phyloP scores from a whole-genome alignment of 805 yeast genomes.

The Candida schatavii region DNA sequence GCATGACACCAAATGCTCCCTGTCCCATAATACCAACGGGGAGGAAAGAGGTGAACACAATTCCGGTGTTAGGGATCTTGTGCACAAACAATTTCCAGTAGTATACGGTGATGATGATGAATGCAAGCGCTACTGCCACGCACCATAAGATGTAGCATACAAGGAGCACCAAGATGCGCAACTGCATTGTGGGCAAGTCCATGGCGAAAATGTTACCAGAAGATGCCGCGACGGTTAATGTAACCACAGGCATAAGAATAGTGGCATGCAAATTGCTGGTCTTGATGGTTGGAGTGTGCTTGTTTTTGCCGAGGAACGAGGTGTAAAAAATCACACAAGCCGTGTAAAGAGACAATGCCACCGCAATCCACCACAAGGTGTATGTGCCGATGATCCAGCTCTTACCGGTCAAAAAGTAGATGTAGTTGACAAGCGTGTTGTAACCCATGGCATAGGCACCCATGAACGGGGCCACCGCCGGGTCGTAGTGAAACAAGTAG shows the following conservation, averaged over 20 bases:
- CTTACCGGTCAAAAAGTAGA: constrained; percentile 44
- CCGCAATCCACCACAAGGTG: constrained; percentile 74
- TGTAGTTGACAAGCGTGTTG: constrained; percentile 59
- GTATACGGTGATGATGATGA: constrained; percentile 53
- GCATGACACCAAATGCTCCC: constrained; percentile 66
- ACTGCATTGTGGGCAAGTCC: constrained; percentile 38
- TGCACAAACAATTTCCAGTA: constrained; percentile 56
- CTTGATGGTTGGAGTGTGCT: constrained; percentile 16
- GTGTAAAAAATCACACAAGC: constrained; percentile 61
- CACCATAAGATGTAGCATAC: constrained; percentile 63
- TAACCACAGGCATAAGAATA: constrained; percentile 70
- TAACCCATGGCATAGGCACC: constrained; percentile 84
- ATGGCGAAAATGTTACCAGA: constrained; percentile 57
- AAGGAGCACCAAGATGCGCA: constrained; percentile 51
- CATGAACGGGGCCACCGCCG: constrained; percentile 56
- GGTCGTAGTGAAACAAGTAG: constrained; percentile 29
- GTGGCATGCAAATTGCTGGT: constrained; percentile 45
- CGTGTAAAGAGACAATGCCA: constrained; percentile 49
- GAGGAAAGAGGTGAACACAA: constrained; percentile 65
- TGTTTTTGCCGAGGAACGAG: constrained; percentile 38
- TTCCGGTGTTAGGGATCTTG: constrained; percentile 55
- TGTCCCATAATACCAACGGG: constrained; percentile 88
- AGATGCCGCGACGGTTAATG: constrained; percentile 73
- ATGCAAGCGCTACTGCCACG: constrained; percentile 62
- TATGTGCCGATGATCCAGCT: constrained; percentile 50